Evolutionary conservation across 1,284 basidiomycete genomes (phyloP).

Genomic region (Pascua sp.): DNA sequence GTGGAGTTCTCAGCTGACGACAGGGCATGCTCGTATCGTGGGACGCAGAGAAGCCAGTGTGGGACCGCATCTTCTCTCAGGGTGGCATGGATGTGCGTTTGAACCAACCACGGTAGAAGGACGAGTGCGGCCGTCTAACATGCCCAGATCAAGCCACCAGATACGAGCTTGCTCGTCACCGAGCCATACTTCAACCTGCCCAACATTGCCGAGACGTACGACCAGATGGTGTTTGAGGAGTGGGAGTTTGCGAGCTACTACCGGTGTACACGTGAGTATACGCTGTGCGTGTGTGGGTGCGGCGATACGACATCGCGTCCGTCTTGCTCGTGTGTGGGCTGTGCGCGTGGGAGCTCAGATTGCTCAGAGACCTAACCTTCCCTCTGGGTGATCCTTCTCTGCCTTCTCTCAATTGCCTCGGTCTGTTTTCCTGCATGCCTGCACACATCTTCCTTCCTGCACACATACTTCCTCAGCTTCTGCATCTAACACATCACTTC

Average conservation of each 20-base stretch:
- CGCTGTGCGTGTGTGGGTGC: too few species aligned
- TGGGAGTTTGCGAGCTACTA: slow-evolving; percentile 85
- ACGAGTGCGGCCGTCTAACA: too few species aligned
- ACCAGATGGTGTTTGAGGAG: slow-evolving; percentile 92
- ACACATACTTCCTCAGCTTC: background rate
- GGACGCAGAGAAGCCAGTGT: slow-evolving; percentile 86
- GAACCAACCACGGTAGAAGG: background rate
- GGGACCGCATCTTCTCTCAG: slow-evolving; percentile 77
- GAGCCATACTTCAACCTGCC: slow-evolving; percentile 92
- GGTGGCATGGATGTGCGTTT: slow-evolving; percentile 63
- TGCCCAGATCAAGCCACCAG: slow-evolving; percentile 64
- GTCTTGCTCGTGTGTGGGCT: background rate
- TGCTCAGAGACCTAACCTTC: background rate
- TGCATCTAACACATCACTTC: too few species aligned
- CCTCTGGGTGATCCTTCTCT: too few species aligned
- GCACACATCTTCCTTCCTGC: background rate
- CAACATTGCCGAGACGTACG: slow-evolving; percentile 83
- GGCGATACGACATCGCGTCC: too few species aligned
- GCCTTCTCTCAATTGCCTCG: too few species aligned
- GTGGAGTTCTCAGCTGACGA: slow-evolving; percentile 13
- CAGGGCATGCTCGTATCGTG: slow-evolving; percentile 87
- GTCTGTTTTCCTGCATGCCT: too few species aligned
- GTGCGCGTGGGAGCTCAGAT: too few species aligned
- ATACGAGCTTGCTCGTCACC: slow-evolving; percentile 74
- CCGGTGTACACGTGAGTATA: slow-evolving; percentile 69